Evolutionary conservation across 139 green algal genomes (phyloP), one percentile per base, ranked within the genome.

Genomic region (Coelastrella sp.): DNA sequence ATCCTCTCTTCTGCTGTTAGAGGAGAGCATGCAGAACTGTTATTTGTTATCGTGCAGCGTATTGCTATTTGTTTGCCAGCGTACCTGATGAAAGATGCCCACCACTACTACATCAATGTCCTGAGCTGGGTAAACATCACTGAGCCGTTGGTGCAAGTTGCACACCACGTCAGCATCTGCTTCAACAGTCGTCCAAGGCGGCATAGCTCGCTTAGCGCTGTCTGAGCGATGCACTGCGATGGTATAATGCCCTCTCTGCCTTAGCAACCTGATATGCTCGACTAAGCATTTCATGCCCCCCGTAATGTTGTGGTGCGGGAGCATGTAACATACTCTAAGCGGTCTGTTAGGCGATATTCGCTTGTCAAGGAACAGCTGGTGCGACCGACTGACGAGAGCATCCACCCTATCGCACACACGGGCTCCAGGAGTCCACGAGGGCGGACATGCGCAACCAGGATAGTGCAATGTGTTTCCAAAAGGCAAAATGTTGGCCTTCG

Each of bases 31-130:
- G 1, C 0, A 47, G n/a, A n/a, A n/a, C n/a, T n/a, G 32, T 47
- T 1, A 2, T 2, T 47, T 47, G 32, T 1, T 47, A 47, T 47
- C 32, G 0, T 47, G 32, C 32, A 47, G 32, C 32, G 0, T 47
- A 47, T 1, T 47, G 32, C 32, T 47, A 47, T 47, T 47, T 47
- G 32, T 47, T 1, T 47, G 32, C 32, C 32, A 47, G 20, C 88
- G 19, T 59, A 94, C 95, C 93, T 97, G 94, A 83, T 97, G 95
- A 74, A 96, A 97, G 5, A 97, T 97, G 77, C 95, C 95, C 0
- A 95, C 93, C 3, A 97, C 90, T 3, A 96, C 92, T 4, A 96
- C 95, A 90, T 97, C 95, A 47, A 96, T 91, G 3, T 91, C 22
- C 5, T 91, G 87, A 4, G 91, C 91, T 54, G 93, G 85, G 87